phyloP scores from a whole-genome alignment of 192 early-diverging fungal species.

The Chytriomyces sp. region DNA sequence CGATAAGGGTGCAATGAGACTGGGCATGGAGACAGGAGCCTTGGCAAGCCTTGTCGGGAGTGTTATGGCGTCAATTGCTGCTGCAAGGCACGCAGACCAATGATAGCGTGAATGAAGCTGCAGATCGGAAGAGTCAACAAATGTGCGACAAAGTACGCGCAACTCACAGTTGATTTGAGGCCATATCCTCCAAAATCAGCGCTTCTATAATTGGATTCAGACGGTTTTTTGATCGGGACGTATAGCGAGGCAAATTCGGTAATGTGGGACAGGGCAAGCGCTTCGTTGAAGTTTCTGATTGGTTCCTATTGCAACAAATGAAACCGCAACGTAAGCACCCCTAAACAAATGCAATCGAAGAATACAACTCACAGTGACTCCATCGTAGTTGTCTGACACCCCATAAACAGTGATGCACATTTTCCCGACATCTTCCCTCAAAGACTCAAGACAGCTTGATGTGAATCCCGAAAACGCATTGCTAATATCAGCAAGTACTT shows the following conservation, averaged over 20 bases:
- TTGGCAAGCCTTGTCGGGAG: constrained; percentile 12
- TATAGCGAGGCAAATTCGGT: constrained; percentile 39
- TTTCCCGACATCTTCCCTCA: constrained; percentile 52
- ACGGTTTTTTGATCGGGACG: constrained; percentile 38
- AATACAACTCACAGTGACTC: constrained; percentile 6
- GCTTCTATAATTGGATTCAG: neutral
- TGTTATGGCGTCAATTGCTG: constrained; percentile 24
- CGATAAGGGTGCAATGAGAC: neutral
- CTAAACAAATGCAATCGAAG: neutral
- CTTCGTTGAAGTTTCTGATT: constrained; percentile 36
- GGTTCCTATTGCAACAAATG: constrained; percentile 29
- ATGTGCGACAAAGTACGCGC: neutral
- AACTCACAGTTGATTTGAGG: constrained; percentile 7
- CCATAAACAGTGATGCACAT: constrained; percentile 50
- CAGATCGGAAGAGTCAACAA: neutral
- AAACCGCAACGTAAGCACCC: neutral
- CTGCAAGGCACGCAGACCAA: constrained; percentile 26
- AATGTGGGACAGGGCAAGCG: constrained; percentile 33
- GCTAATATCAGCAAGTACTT: constrained; percentile 45
- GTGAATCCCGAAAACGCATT: constrained; percentile 54
- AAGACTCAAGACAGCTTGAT: constrained; percentile 36
- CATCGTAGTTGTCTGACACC: constrained; percentile 31
- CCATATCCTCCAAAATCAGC: constrained; percentile 21
- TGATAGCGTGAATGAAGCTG: constrained; percentile 27
- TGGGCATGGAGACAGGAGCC: neutral